Base-by-base conservation (phyloP, 179 eudicot genomes). In the Beta lomatogona region DNA sequence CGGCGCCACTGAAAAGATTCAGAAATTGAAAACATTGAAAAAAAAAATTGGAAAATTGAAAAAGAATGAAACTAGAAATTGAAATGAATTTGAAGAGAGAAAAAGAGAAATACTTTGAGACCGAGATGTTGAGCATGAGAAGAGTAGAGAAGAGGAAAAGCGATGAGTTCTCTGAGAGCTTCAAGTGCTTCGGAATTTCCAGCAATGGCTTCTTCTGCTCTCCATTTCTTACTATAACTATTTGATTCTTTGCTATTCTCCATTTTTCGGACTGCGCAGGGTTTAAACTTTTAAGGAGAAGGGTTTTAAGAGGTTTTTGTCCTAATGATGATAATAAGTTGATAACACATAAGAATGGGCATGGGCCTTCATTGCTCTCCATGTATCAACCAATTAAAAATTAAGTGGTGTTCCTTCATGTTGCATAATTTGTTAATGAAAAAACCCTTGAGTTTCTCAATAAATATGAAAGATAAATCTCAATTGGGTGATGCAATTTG, bases 91-190 rank as follows among this genome's bases (percentile, higher is more conserved):
- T 36, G 4, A 36, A 36, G 41, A 57, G 22, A 72, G 10, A 46
- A 1, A 78, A 19, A 71, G 57, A 75, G 69, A 48, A 25, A 66
- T 82, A 91, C 98, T 74, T 92, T 89, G 75, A 92, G 91, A 75
- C 94, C 93, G 65, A 96, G 92, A 50, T 80, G 83, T 78, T 81
- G 86, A 69, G 99, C 82, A 81, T 91, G 81, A 69, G 81, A 88
- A 83, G 91, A 86, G 75, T 90, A 92, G 57, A 85, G 88, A 60
- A 85, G 76, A 83, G 97, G 98, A 76, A 63, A 94, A 44, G 84
- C 77, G 45, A 96, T 92, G 79, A 94, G 93, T 86, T 96, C 99
- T 63, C 99, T 82, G 10, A 96, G 96, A 81, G 93, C 92, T 85
- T 88, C 82, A 14, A 96, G 83, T 15, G 99, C 98, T 77, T 89